These are phyloP conservation scores for Gaillardinia entomophila DNA, from an alignment of 805 yeast genomes.

Conservation along the genomic window DNA sequence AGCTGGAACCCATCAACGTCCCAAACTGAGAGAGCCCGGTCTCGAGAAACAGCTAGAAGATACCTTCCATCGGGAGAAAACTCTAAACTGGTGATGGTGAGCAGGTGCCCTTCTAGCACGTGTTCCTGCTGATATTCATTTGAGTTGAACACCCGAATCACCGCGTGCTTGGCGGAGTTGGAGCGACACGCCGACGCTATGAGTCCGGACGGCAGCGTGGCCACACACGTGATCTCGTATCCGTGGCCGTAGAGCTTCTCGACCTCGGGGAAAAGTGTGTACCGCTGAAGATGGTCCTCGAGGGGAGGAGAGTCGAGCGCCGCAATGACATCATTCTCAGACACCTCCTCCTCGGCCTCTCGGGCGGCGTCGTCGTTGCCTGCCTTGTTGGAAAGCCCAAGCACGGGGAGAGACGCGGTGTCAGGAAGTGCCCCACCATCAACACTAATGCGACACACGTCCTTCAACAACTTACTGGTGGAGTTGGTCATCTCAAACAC, in stretches of 20 bases:
- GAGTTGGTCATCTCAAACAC: slow-evolving; percentile 85
- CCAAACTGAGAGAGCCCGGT: slow-evolving; percentile 82
- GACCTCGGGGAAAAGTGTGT: slow-evolving; percentile 89
- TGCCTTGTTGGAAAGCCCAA: slow-evolving; percentile 91
- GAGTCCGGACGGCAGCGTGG: slow-evolving; percentile 58
- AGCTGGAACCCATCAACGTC: slow-evolving; percentile 33
- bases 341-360: background rate
- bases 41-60: slow-evolving; percentile 79
- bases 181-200: slow-evolving; percentile 93
- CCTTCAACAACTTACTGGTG: slow-evolving; percentile 56
- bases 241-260: slow-evolving; percentile 98
- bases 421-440: slow-evolving; percentile 51
- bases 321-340: slow-evolving; percentile 2
- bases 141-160: slow-evolving; percentile 64
- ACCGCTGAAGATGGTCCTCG: slow-evolving; percentile 88
- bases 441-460: slow-evolving; percentile 42
- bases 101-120: slow-evolving; percentile 60
- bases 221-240: slow-evolving; percentile 81
- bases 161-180: slow-evolving; percentile 79
- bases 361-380: slow-evolving; percentile 30
- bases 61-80: slow-evolving; percentile 66
- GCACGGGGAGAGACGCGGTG: slow-evolving; percentile 84
- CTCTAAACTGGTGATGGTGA: slow-evolving; percentile 79
- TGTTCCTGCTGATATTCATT: slow-evolving; percentile 49
- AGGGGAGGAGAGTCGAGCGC: slow-evolving; percentile 43